Percentiles rank a stretch among this genome's conserved stretches.
Evolutionary conservation across 352 stramenopile genomes (phyloP).

Genomic region (Pythium scleroteichum): DNA sequence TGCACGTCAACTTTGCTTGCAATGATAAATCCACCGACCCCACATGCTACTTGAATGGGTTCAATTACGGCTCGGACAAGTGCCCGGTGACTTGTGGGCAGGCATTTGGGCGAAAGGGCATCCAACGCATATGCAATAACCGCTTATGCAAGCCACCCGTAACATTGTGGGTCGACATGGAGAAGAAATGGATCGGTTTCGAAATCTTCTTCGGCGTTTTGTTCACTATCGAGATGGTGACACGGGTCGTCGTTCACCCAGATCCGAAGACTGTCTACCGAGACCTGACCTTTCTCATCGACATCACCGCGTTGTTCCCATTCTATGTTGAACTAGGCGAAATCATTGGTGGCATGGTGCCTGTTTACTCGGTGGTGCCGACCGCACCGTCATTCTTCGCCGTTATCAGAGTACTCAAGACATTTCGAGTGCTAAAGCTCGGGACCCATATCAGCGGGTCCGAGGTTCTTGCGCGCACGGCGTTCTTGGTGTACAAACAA

Average conservation of each 20-base stretch:
- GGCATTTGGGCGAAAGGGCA: constrained; percentile 35
- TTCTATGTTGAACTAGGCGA: constrained; percentile 36
- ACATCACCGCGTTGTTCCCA: constrained; percentile 34
- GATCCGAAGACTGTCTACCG: constrained; percentile 49
- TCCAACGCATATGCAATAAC: constrained; percentile 32
- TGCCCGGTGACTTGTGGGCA: constrained; percentile 33
- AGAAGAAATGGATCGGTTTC: constrained; percentile 72
- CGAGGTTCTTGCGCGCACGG: constrained; percentile 61
- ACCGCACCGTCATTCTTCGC: constrained; percentile 67
- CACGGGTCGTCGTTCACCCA: constrained; percentile 53
- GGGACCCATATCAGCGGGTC: constrained; percentile 71
- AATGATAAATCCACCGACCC: constrained; percentile 2
- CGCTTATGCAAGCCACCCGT: constrained; percentile 42
- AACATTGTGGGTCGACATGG: constrained; percentile 56
- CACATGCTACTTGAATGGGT: constrained; percentile 45
- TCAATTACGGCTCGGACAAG: constrained; percentile 59
- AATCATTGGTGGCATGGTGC: constrained; percentile 49
- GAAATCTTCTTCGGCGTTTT: constrained; percentile 64
- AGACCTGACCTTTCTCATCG: constrained; percentile 60
- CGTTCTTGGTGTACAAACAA: constrained; percentile 49
- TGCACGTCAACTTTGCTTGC: constrained; percentile 51
- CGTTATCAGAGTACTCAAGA: constrained; percentile 68
- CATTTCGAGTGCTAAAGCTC: constrained; percentile 79
- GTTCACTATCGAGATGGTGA: constrained; percentile 58
- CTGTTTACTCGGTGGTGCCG: constrained; percentile 63